phyloP scores from a whole-genome alignment of 169 alveolate species.

The Cryptosporidium sp. region DNA sequence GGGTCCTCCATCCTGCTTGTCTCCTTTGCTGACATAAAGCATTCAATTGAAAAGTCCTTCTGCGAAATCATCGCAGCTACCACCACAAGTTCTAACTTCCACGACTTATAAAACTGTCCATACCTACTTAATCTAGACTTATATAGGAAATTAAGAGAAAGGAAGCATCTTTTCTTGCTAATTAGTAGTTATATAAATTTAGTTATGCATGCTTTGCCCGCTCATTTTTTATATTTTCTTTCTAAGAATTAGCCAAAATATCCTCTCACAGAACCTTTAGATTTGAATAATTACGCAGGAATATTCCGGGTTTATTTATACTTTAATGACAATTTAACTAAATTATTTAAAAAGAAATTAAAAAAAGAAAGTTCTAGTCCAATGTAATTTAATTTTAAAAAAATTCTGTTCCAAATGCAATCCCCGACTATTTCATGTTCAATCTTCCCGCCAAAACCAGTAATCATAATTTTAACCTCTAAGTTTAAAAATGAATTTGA shows the following conservation, averaged over 20 bases:
- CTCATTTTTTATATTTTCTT: neutral
- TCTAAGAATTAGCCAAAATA: too few species aligned
- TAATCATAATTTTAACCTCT: too few species aligned
- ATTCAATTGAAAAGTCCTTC: constrained; percentile 61
- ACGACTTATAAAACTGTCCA: constrained; percentile 17
- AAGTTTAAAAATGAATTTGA: too few species aligned
- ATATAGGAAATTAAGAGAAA: constrained; percentile 8
- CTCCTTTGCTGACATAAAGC: constrained; percentile 67
- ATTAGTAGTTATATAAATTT: constrained; percentile 24
- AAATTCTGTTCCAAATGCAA: too few species aligned
- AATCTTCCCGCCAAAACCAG: neutral
- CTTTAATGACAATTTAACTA: too few species aligned
- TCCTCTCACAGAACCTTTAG: too few species aligned
- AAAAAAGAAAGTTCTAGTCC: too few species aligned
- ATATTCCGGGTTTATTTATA: too few species aligned
- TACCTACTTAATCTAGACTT: constrained; percentile 7
- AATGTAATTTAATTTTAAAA: too few species aligned
- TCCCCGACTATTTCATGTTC: neutral
- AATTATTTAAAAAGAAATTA: too few species aligned
- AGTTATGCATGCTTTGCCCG: neutral
- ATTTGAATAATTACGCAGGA: too few species aligned
- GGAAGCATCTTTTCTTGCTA: neutral
- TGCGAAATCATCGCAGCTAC: constrained; percentile 71
- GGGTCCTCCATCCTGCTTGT: constrained; percentile 66
- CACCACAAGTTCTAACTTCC: constrained; percentile 48